Percentiles rank a stretch among this genome's conserved stretches.
Evolutionary conservation across 257 asterid species (phyloP).

Genomic region (Cynanchum wilfordii): DNA sequence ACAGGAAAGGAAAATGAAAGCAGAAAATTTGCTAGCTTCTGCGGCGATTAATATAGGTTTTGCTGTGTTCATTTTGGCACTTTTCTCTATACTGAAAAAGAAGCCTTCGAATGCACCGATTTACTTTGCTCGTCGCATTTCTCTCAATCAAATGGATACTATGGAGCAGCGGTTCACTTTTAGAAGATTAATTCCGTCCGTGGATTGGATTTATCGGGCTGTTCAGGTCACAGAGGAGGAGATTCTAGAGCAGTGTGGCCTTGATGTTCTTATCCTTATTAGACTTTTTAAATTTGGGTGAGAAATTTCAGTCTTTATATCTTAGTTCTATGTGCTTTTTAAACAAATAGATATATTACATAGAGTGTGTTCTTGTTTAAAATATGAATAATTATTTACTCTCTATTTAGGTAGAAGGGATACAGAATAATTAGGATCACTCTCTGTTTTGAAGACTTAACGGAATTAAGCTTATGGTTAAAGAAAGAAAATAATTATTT

Average conservation of each 20-base stretch:
- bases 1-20: constrained; percentile 39
- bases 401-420: too few species aligned
- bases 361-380: neutral
- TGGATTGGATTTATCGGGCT: constrained; percentile 62
- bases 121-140: constrained; percentile 69
- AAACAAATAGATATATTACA: neutral
- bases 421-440: neutral
- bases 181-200: constrained; percentile 58
- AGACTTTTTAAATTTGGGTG: constrained; percentile 83
- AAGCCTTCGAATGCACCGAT: constrained; percentile 63
- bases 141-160: constrained; percentile 45
- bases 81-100: constrained; percentile 61
- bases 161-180: constrained; percentile 34
- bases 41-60: constrained; percentile 74
- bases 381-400: neutral
- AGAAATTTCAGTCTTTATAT: neutral
- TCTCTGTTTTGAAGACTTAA: neutral
- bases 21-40: constrained; percentile 59
- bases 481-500: too few species aligned
- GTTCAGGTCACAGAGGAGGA: constrained; percentile 55
- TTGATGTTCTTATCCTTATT: constrained; percentile 68
- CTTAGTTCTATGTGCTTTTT: neutral
- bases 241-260: constrained; percentile 67
- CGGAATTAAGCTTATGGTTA: too few species aligned
- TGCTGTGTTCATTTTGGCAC: constrained; percentile 55